Percentiles rank a stretch among this genome's conserved stretches.
Evolutionary conservation across 768 basidiomycete species (phyloP).

Genomic region (Crucibulum laeve): DNA sequence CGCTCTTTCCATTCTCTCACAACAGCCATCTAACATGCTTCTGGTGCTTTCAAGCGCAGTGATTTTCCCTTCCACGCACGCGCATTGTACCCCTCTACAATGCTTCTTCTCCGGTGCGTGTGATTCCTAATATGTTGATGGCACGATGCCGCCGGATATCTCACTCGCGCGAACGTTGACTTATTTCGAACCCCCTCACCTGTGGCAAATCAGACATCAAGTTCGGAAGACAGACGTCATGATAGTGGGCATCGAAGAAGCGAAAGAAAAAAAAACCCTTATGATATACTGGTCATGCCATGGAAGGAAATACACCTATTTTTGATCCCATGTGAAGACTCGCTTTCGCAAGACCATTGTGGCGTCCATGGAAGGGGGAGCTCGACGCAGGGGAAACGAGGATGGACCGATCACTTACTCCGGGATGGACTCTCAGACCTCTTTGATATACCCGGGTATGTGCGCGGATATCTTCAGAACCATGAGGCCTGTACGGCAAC

Average conservation of each 20-base stretch:
- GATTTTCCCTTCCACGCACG: background rate
- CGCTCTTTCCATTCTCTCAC: background rate
- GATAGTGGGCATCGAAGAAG: background rate
- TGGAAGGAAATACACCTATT: background rate
- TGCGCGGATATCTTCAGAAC: constrained; percentile 1
- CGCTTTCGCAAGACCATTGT: background rate
- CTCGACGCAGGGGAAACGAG: background rate
- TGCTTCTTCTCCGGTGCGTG: background rate
- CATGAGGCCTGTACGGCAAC: constrained; percentile 2
- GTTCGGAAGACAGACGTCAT: background rate
- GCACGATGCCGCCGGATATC: background rate
- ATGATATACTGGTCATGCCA: too few species aligned
- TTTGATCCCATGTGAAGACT: background rate
- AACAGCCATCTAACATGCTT: background rate
- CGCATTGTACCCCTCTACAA: background rate
- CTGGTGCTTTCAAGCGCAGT: background rate
- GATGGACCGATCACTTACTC: constrained; percentile 1
- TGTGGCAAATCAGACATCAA: too few species aligned
- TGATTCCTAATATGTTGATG: background rate
- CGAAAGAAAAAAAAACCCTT: too few species aligned
- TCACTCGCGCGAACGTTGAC: background rate
- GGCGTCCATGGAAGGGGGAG: background rate
- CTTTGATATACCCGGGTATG: constrained; percentile 3
- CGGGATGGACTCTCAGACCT: constrained; percentile 2
- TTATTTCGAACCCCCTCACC: too few species aligned